phyloP scores from a whole-genome alignment of 2,329 filamentous ascomycete species.

The Hypoxylon sp. region DNA sequence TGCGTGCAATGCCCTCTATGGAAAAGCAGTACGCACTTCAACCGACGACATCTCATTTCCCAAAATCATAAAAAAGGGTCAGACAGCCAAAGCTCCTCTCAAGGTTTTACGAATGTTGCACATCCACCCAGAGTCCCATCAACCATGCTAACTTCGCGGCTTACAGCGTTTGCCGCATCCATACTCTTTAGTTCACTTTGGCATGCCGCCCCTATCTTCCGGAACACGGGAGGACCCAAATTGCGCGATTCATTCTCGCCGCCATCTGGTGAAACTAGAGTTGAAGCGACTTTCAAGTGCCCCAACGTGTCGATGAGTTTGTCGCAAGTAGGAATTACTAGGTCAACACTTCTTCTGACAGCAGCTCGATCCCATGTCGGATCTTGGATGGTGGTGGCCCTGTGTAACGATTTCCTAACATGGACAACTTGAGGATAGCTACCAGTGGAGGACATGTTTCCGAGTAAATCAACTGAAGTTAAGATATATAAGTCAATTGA shows the following conservation, averaged over 20 bases:
- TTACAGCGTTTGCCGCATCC: slow-evolving; percentile 10
- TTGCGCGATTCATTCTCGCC: slow-evolving; percentile 31
- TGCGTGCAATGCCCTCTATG: too few relatives aligned
- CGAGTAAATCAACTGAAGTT: slow-evolving; percentile 48
- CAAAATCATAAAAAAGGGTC: slow-evolving; percentile 19
- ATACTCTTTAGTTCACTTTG: slow-evolving; percentile 23
- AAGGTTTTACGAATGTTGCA: slow-evolving; percentile 5
- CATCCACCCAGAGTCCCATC: slow-evolving; percentile 13
- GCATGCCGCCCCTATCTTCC: slow-evolving; percentile 29
- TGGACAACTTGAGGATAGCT: slow-evolving; percentile 54
- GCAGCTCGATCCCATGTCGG: slow-evolving; percentile 56
- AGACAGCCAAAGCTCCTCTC: slow-evolving; percentile 21
- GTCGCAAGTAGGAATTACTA: slow-evolving; percentile 49
- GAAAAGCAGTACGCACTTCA: too few relatives aligned
- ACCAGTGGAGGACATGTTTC: slow-evolving; percentile 54
- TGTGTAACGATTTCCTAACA: slow-evolving; percentile 53
- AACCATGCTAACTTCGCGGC: slow-evolving; percentile 9
- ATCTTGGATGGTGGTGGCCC: slow-evolving; percentile 54
- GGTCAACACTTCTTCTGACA: slow-evolving; percentile 52
- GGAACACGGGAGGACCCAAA: slow-evolving; percentile 23
- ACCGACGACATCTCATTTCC: slow-evolving; percentile 7
- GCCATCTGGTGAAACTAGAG: slow-evolving; percentile 13
- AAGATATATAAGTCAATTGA: slow-evolving; percentile 49
- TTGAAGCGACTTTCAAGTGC: slow-evolving; percentile 25
- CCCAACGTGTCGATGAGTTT: slow-evolving; percentile 33